These are phyloP conservation scores for Wallacemonas collosoma DNA, from an alignment of 208 protist species.

Conservation along the genomic window DNA sequence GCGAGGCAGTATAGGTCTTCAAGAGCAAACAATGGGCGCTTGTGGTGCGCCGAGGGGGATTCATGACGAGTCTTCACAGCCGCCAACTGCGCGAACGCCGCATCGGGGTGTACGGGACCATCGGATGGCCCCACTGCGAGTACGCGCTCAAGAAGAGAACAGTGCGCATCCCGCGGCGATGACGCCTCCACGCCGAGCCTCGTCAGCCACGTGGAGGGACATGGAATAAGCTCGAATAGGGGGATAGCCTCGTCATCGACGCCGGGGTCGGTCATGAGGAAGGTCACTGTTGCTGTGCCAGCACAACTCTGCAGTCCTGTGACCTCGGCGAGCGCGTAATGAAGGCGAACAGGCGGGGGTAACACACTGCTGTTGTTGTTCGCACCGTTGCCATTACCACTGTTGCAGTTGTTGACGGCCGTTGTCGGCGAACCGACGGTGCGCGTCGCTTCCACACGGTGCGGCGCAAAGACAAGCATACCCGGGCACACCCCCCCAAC, in stretches of 20 bases:
- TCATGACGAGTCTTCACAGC: neutral
- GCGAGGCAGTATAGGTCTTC: constrained; percentile 35
- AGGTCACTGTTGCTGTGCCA: constrained; percentile 65
- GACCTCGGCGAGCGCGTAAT: constrained; percentile 57
- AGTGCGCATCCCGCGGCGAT: constrained; percentile 6
- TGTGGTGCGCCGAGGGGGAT: neutral
- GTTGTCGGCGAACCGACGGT: neutral
- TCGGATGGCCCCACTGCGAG: constrained; percentile 25
- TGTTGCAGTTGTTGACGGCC: neutral
- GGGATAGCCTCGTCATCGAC: constrained; percentile 74
- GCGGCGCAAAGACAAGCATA: constrained; percentile 13
- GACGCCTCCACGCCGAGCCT: constrained; percentile 1
- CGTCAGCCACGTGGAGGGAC: constrained; percentile 36
- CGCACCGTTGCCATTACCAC: neutral
- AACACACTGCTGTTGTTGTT: constrained; percentile 2
- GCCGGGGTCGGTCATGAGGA: constrained; percentile 59
- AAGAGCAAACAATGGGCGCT: constrained; percentile 20
- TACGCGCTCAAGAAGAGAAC: constrained; percentile 39
- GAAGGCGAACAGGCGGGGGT: neutral
- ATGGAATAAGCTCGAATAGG: constrained; percentile 63
- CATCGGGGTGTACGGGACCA: constrained; percentile 29
- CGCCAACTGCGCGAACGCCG: constrained; percentile 26
- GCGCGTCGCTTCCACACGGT: neutral
- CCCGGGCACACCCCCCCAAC: neutral
- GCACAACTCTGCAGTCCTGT: constrained; percentile 64